Conservation (phyloP, 139 green algal species). For the Trebouxia sp. region DNA sequence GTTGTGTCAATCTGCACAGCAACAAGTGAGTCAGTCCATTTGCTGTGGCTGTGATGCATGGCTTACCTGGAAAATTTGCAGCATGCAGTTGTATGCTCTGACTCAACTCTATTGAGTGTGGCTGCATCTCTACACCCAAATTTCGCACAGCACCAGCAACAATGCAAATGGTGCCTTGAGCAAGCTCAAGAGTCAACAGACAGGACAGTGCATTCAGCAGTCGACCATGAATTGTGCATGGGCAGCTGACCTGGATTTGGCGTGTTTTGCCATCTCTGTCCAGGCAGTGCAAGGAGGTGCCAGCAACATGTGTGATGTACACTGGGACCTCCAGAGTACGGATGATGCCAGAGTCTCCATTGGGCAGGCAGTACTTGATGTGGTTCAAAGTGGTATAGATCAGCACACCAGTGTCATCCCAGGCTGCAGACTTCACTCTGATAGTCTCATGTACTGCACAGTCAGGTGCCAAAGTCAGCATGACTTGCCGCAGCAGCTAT, state of each 20-base stretch:
- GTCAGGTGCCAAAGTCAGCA: too few species aligned
- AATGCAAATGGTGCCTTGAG: too few species aligned
- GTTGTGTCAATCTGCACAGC: conserved; percentile 85
- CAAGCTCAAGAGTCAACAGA: neutral
- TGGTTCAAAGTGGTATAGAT: conserved; percentile 99
- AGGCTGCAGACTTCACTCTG: conserved; percentile 93
- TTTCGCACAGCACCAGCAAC: too few species aligned
- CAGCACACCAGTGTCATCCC: conserved; percentile 95
- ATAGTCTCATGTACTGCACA: conserved; percentile 95
- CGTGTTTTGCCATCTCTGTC: conserved; percentile 95
- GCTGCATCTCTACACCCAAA: too few species aligned
- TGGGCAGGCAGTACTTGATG: conserved; percentile 99
- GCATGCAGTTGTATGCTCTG: too few species aligned
- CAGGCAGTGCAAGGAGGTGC: conserved; percentile 84
- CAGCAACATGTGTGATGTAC: conserved; percentile 90
- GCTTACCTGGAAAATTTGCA: too few species aligned
- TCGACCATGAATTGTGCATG: neutral
- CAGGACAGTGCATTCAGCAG: neutral
- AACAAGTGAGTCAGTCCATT: too few species aligned
- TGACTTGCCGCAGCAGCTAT: too few species aligned
- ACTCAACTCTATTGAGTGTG: too few species aligned
- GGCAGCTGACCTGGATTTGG: conserved; percentile 69
- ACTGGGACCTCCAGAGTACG: conserved; percentile 95
- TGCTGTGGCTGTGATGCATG: too few species aligned
- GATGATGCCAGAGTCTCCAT: conserved; percentile 97